Evolutionary conservation across 768 basidiomycete genomes (phyloP).

Genomic region (Collybia sordida): DNA sequence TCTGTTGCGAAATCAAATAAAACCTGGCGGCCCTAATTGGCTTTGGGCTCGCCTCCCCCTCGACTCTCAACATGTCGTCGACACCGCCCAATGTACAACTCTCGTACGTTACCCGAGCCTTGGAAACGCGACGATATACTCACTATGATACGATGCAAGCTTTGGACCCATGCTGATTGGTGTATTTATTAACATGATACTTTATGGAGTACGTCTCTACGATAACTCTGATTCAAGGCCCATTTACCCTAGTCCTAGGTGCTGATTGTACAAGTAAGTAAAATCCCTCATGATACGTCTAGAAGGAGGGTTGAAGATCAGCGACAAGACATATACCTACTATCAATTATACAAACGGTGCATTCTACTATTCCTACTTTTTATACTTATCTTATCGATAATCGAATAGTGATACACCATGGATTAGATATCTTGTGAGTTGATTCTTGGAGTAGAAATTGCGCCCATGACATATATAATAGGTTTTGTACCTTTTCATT

Average conservation of each 20-base stretch:
- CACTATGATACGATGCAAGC: slow-evolving; percentile 6
- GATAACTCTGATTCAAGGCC: not conserved
- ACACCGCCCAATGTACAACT: slow-evolving; percentile 17
- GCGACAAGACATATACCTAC: slow-evolving; percentile 29
- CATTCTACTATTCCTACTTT: not conserved
- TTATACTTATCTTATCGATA: not conserved
- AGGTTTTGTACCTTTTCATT: slow-evolving; percentile 33
- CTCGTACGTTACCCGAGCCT: slow-evolving; percentile 6
- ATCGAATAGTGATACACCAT: slow-evolving; percentile 25
- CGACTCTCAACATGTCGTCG: not conserved
- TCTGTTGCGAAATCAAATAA: too few species aligned
- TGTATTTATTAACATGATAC: slow-evolving; percentile 29
- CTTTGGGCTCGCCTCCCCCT: not conserved
- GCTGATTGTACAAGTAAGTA: slow-evolving; percentile 10
- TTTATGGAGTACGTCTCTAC: slow-evolving; percentile 28
- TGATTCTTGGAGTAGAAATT: not conserved
- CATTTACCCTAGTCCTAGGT: slow-evolving; percentile 6
- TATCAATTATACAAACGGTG: slow-evolving; percentile 35
- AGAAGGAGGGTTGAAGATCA: not conserved
- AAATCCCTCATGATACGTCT: not conserved
- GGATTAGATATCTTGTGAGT: slow-evolving; percentile 33
- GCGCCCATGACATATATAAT: not conserved
- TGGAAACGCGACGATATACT: not conserved
- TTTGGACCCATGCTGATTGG: slow-evolving; percentile 31
- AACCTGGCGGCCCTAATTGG: too few species aligned